Evolutionary conservation across 495 filamentous ascomycete species (phyloP).

Genomic region (Glutinoglossum americanum): DNA sequence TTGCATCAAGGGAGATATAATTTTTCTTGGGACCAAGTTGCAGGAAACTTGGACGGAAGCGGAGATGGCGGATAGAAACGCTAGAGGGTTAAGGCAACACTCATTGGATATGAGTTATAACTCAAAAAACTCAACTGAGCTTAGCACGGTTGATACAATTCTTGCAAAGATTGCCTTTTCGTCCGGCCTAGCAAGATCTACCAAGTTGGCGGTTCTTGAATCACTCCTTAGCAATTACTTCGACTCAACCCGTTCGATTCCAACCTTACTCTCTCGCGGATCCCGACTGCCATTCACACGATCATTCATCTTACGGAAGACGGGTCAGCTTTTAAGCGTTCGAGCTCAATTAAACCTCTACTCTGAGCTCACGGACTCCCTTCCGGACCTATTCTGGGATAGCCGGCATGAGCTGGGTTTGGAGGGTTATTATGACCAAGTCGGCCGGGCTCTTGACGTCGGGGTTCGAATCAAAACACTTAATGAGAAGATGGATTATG

Average conservation of each 20-base stretch:
- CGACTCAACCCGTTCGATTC: constrained; percentile 59
- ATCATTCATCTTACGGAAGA: constrained; percentile 72
- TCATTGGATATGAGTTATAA: neutral
- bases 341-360: constrained; percentile 91
- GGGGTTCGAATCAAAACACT: constrained; percentile 77
- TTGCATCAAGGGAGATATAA: constrained; percentile 69
- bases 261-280: constrained; percentile 44
- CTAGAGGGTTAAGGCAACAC: neutral
- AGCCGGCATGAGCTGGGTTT: constrained; percentile 60
- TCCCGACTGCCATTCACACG: constrained; percentile 47
- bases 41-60: neutral
- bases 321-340: constrained; percentile 75
- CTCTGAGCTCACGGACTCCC: constrained; percentile 83
- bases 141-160: constrained; percentile 42
- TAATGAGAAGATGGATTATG: constrained; percentile 96
- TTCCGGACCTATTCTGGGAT: constrained; percentile 96
- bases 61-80: neutral
- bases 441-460: constrained; percentile 75
- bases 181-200: constrained; percentile 78
- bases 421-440: constrained; percentile 85
- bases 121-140: constrained; percentile 9
- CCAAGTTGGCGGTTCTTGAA: constrained; percentile 91
- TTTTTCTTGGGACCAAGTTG: constrained; percentile 61
- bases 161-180: constrained; percentile 92
- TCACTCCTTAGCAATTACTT: constrained; percentile 65